Percentiles rank a stretch among this genome's conserved stretches.
These are phyloP conservation scores for Paramecium caudatum DNA, from an alignment of 73 alveolate genomes.

Conservation along the genomic window DNA sequence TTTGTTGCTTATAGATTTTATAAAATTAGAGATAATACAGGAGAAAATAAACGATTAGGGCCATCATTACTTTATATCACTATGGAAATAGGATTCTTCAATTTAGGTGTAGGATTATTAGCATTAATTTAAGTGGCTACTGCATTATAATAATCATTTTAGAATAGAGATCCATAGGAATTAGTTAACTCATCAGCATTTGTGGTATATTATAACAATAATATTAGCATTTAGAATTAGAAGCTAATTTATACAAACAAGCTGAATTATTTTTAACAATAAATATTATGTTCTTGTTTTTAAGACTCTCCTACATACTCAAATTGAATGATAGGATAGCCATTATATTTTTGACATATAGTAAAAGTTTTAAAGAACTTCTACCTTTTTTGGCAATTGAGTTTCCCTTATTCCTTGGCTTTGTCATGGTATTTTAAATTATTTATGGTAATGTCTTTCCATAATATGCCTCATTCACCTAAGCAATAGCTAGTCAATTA, in stretches of 20 bases:
- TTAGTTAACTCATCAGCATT: slow-evolving; percentile 9
- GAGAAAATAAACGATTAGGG: slow-evolving; percentile 14
- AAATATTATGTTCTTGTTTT: slow-evolving; percentile 22
- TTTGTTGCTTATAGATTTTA: slow-evolving; percentile 38
- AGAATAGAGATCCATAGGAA: not conserved
- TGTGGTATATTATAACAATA: not conserved
- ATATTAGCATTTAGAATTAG: slow-evolving; percentile 28
- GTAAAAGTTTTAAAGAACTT: slow-evolving; percentile 56
- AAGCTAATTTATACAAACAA: slow-evolving; percentile 1
- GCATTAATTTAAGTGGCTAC: not conserved
- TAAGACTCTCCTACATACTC: slow-evolving; percentile 46
- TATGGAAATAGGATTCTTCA: slow-evolving; percentile 47
- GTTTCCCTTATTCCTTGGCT: slow-evolving; percentile 52
- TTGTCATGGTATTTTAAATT: slow-evolving; percentile 45
- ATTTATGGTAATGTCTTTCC: slow-evolving; percentile 31
- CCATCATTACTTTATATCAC: slow-evolving; percentile 10
- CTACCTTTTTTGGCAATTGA: slow-evolving; percentile 55
- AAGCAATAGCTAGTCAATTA: slow-evolving; percentile 23
- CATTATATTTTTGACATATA: slow-evolving; percentile 19
- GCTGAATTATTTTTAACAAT: slow-evolving; percentile 22
- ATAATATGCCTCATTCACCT: slow-evolving; percentile 38
- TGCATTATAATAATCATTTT: not conserved
- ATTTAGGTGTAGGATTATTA: slow-evolving; percentile 15
- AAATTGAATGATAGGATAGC: slow-evolving; percentile 46
- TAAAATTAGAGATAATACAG: slow-evolving; percentile 5